These are phyloP conservation scores for Lindgomyces ingoldianus DNA, from an alignment of 495 filamentous ascomycete genomes.

Conservation along the genomic window DNA sequence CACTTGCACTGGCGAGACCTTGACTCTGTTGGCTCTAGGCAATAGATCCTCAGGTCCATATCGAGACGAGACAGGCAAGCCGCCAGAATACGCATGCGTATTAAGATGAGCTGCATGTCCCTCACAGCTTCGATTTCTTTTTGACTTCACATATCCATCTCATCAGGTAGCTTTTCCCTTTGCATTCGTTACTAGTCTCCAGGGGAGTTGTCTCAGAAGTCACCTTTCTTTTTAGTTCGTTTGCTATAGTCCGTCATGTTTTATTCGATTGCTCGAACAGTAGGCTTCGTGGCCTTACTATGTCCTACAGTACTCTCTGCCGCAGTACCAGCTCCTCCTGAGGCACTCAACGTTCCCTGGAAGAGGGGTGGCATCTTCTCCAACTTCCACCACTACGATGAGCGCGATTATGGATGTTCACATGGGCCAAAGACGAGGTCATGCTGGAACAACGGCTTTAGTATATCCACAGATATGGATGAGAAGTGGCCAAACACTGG, in stretches of 20 bases:
- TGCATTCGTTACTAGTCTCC: conserved; percentile 20
- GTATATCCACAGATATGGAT: conserved; percentile 33
- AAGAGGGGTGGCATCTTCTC: conserved; percentile 19
- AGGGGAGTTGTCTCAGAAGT: conserved; percentile 3
- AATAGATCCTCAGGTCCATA: conserved; percentile 15
- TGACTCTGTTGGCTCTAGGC: conserved; percentile 5
- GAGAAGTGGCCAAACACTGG: conserved; percentile 33
- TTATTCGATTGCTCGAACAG: conserved; percentile 18
- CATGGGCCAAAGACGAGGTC: conserved; percentile 22
- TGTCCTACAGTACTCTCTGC: conserved; percentile 10
- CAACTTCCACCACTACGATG: background rate
- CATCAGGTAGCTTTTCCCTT: background rate
- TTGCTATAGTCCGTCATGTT: conserved; percentile 19
- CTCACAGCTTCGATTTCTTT: background rate
- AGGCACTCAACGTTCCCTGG: conserved; percentile 22
- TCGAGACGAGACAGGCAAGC: conserved; percentile 6
- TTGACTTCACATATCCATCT: background rate
- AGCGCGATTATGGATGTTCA: conserved; percentile 8
- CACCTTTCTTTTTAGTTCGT: conserved; percentile 6
- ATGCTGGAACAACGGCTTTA: conserved; percentile 30
- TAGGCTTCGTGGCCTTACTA: conserved; percentile 17
- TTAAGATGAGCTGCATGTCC: conserved; percentile 19
- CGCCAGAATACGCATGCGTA: conserved; percentile 4
- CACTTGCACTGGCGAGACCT: background rate
- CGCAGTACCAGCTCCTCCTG: conserved; percentile 2